phyloP scores from a whole-genome alignment of 345 rosid species.

The Ceriops tagal region DNA sequence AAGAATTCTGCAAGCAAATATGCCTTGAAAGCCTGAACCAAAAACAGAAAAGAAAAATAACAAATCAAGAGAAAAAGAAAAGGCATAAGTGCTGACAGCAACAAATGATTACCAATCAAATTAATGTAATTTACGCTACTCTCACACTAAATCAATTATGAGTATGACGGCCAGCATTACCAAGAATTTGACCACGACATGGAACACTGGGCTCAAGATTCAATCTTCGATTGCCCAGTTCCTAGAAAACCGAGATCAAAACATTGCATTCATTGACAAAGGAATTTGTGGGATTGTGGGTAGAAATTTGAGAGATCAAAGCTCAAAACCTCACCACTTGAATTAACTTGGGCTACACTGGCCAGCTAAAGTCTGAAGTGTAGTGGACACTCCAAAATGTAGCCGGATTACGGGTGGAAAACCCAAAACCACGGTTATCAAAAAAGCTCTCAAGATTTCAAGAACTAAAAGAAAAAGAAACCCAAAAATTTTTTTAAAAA shows the following conservation, averaged over 20 bases:
- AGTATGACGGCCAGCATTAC: background rate
- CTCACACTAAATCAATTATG: background rate
- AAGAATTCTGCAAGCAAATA: too few relatives aligned
- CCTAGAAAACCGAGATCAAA: background rate
- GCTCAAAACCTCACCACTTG: too few relatives aligned
- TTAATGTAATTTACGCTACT: constrained; percentile 3
- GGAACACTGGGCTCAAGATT: background rate
- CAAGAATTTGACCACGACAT: background rate
- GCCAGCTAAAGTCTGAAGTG: too few relatives aligned
- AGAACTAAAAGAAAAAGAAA: background rate
- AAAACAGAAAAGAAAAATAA: background rate
- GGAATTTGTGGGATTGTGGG: too few relatives aligned
- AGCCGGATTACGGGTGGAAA: too few relatives aligned
- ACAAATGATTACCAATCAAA: constrained; percentile 5
- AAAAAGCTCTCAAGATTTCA: background rate
- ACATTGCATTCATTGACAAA: background rate
- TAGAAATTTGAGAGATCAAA: too few relatives aligned
- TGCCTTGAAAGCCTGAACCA: too few relatives aligned
- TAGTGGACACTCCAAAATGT: too few relatives aligned
- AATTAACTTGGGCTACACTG: too few relatives aligned
- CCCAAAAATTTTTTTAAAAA: background rate
- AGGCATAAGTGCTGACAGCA: background rate
- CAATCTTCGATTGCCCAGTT: background rate
- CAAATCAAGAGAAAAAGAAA: background rate
- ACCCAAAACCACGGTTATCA: background rate